Evolutionary conservation across 192 early-diverging fungal genomes (phyloP).

Genomic region (Coemansia sp.): DNA sequence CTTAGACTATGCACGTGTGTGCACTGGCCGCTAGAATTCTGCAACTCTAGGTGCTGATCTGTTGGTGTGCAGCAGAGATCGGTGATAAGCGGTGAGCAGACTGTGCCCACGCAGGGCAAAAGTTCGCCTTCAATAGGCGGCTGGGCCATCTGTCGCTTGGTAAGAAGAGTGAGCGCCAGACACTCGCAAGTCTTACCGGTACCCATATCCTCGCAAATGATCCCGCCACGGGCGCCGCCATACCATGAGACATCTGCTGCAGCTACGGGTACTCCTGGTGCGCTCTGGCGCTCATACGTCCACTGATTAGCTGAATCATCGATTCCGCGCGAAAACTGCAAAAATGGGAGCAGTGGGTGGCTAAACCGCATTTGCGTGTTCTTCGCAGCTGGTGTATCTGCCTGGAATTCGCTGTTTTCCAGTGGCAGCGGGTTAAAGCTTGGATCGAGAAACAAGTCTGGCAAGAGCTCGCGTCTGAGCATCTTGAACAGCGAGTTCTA

Average conservation of each 20-base stretch:
- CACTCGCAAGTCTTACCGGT: conserved; percentile 79
- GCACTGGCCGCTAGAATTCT: not conserved
- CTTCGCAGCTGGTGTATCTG: not conserved
- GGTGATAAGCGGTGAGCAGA: conserved; percentile 27
- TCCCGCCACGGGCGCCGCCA: conserved; percentile 59
- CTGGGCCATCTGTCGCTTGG: conserved; percentile 58
- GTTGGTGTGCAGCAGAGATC: conserved; percentile 8
- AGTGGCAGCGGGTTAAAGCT: conserved; percentile 24
- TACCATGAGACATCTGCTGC: conserved; percentile 44
- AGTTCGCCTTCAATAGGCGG: conserved; percentile 43
- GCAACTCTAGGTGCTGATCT: not conserved
- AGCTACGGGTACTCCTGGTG: conserved; percentile 33
- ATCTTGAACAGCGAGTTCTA: conserved; percentile 68
- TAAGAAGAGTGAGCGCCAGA: conserved; percentile 63
- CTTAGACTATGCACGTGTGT: conserved; percentile 35
- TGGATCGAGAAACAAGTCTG: conserved; percentile 58
- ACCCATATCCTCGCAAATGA: conserved; percentile 91
- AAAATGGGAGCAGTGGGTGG: conserved; percentile 41
- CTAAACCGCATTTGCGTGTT: conserved; percentile 10
- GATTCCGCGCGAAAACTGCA: conserved; percentile 41
- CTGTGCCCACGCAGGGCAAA: conserved; percentile 40
- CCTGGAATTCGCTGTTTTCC: not conserved
- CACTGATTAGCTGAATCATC: conserved; percentile 31
- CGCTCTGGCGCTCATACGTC: conserved; percentile 20
- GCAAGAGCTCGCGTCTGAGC: conserved; percentile 64